A percentile compares a stretch with the other conserved stretches of the same genome.
These are phyloP conservation scores for Mycoemilia scoparia DNA, from an alignment of 192 early-diverging fungal species.

Conservation along the genomic window DNA sequence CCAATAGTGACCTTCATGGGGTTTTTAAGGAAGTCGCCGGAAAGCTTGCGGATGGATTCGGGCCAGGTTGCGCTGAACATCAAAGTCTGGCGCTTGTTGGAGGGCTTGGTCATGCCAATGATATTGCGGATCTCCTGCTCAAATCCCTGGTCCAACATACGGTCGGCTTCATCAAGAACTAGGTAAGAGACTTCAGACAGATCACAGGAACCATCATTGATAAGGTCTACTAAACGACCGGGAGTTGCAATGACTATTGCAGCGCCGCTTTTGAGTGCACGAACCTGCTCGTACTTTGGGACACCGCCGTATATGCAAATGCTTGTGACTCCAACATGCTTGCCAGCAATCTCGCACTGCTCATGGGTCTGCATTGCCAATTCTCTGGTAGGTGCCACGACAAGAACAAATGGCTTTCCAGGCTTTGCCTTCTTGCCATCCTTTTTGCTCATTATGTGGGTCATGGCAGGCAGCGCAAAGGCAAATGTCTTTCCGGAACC, in stretches of 20 bases:
- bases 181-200: conserved; percentile 66
- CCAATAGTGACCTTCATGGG: conserved; percentile 75
- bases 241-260: conserved; percentile 84
- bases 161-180: conserved; percentile 94
- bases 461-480: conserved; percentile 78
- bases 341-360: conserved; percentile 57
- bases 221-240: conserved; percentile 82
- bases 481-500: conserved; percentile 91
- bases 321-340: conserved; percentile 38
- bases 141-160: conserved; percentile 93
- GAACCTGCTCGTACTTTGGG: conserved; percentile 54
- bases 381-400: conserved; percentile 90
- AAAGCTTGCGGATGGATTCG: conserved; percentile 67
- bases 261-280: conserved; percentile 26
- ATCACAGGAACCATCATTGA: conserved; percentile 54
- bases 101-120: conserved; percentile 48
- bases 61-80: conserved; percentile 98
- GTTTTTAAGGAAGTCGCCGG: conserved; percentile 57
- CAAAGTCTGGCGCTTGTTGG: conserved; percentile 64
- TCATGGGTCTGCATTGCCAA: conserved; percentile 88
- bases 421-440: conserved; percentile 38
- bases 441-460: conserved; percentile 59
- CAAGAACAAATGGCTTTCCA: conserved; percentile 56
- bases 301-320: conserved; percentile 85
- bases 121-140: conserved; percentile 80